Base-by-base conservation (phyloP, 1,284 basidiomycete genomes). In the Ceratorhiza oryzae-sativae region DNA sequence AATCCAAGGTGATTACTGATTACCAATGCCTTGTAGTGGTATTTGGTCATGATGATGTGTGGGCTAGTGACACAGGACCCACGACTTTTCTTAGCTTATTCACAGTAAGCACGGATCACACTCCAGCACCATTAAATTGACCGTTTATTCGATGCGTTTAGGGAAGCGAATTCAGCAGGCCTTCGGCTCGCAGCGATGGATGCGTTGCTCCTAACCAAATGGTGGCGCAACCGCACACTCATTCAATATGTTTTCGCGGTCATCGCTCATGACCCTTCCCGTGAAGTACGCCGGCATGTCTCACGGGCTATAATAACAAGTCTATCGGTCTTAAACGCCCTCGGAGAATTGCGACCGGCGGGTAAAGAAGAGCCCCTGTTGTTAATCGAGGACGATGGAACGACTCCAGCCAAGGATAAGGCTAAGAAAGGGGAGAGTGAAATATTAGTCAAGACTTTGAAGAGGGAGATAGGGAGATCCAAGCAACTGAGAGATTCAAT, bases 181-280 rank as follows among this genome's bases (percentile, higher is more conserved):
- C 90, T 99, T 39, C 91, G 97, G 34, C 86, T 95, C 62, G 89
- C 93, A 2, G 97, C 97, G 1, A 96, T 99, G 77, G 95, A 99
- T 79, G 92, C 93, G 23, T 85, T 99, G 3, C 90, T 99, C 81
- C 84, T 98, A 72, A 92, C 93, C 58, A 94, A 93, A 79, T 94
- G 92, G 92, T 93, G 91, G 78, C 85, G 87, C 0, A 89, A 90
- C 23, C 87, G 88, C 76, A 88, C 82, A 3, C 78, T 99, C 74
- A 91, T 95, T 84, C 87, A 89, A 30, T 99, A 98, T 79, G 85
- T 98, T 76, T 87, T 97, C 72, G 87, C 94, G n/a, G 90, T 98
- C 67, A 90, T 98, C 81, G 87, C 90, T 2, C 86, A 90, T 76
- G 97, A 99, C 79, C 86, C 92, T 34, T 98, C 93, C 6, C 88